phyloP scores from a whole-genome alignment of 345 rosid species.

The Corymbia maculata region DNA sequence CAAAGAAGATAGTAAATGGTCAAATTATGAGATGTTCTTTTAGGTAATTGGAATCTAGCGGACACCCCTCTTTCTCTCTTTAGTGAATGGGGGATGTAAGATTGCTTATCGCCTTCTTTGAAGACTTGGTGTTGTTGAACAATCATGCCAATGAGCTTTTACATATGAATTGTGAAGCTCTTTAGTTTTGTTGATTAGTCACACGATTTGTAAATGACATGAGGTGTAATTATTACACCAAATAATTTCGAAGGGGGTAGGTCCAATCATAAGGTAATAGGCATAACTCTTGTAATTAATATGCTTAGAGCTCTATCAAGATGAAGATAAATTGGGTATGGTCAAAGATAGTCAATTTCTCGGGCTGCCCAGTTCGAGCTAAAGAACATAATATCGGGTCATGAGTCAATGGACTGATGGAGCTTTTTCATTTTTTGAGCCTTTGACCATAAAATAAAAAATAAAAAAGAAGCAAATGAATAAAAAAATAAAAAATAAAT shows the following conservation, averaged over 20 bases:
- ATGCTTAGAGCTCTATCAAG: background rate
- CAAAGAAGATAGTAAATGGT: background rate
- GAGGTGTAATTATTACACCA: background rate
- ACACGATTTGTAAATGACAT: background rate
- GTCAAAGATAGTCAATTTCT: background rate
- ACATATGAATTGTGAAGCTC: background rate
- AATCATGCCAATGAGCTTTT: background rate
- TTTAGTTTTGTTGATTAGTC: background rate
- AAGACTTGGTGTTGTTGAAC: background rate
- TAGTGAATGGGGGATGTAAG: background rate
- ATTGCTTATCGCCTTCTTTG: background rate
- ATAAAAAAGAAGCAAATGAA: background rate
- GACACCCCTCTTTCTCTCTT: background rate
- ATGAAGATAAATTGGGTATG: background rate
- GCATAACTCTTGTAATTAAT: background rate
- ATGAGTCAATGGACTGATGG: background rate
- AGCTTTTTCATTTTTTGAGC: background rate
- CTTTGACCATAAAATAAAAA: background rate
- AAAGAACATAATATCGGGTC: background rate
- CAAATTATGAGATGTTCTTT: background rate
- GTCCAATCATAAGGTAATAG: background rate
- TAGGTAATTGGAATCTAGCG: background rate
- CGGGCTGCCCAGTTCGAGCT: background rate
- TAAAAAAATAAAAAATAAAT: background rate
- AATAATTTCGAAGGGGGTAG: background rate